Evolutionary conservation across 1,284 basidiomycete species (phyloP).

Genomic region (Cutaneotrichosporon daszewskae): DNA sequence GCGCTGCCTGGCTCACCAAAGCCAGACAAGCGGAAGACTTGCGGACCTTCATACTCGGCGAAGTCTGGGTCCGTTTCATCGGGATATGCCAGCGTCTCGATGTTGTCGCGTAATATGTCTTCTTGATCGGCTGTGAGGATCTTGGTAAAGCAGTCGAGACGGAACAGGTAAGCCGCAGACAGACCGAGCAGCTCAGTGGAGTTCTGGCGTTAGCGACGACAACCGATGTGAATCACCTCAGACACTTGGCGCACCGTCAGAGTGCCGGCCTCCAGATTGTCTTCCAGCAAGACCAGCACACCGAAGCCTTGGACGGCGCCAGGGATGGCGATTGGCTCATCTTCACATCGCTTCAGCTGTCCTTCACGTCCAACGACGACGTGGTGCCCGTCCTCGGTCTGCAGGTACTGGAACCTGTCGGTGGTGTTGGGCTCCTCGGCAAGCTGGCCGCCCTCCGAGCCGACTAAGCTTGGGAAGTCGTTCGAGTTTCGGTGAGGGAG

Average conservation of each 20-base stretch:
- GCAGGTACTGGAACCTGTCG: conserved; percentile 60
- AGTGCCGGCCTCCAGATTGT: conserved; percentile 57
- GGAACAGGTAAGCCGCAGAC: conserved; percentile 70
- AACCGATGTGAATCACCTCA: conserved; percentile 54
- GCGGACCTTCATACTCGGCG: conserved; percentile 53
- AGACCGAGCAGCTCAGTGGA: conserved; percentile 65
- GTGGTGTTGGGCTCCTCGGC: conserved; percentile 1
- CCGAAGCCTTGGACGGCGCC: conserved; percentile 83
- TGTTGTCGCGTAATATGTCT: conserved; percentile 68
- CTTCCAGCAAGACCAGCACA: conserved; percentile 69
- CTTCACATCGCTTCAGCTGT: conserved; percentile 64
- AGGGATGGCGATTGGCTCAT: conserved; percentile 81
- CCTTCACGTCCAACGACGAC: conserved; percentile 70
- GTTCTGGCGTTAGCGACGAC: conserved; percentile 50
- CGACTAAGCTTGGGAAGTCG: not conserved
- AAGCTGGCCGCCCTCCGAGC: not conserved
- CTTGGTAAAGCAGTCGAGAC: conserved; percentile 68
- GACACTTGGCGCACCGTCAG: conserved; percentile 73
- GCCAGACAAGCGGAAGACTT: conserved; percentile 67
- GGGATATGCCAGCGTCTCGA: conserved; percentile 61
- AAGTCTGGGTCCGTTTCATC: conserved; percentile 19
- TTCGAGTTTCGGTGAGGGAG: no score
- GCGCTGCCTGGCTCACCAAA: conserved; percentile 5
- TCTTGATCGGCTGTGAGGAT: conserved; percentile 65
- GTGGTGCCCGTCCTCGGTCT: conserved; percentile 67